A percentile compares a stretch with the other conserved stretches of the same genome.
Conservation (phyloP, 1,139 yeast genomes). For the Saccharomyces hybrid region DNA sequence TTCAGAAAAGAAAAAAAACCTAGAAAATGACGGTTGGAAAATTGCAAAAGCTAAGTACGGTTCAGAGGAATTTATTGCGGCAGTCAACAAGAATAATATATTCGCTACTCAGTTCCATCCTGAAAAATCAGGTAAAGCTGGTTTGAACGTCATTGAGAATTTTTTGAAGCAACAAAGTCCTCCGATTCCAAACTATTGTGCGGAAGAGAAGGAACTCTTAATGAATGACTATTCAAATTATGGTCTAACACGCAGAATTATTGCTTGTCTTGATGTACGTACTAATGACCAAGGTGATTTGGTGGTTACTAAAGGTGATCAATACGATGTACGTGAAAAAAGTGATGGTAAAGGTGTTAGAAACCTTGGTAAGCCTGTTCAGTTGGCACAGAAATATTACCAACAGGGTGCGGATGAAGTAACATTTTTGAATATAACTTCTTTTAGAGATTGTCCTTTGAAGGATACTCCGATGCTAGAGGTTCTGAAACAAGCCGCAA, state of each 20-base stretch:
- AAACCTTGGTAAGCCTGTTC: slow-evolving; percentile 93
- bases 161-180: slow-evolving; percentile 52
- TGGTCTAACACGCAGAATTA: slow-evolving; percentile 81
- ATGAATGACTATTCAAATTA: slow-evolving; percentile 45
- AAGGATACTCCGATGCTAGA: slow-evolving; percentile 92
- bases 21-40: slow-evolving; percentile 62
- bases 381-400: slow-evolving; percentile 82
- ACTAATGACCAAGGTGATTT: slow-evolving; percentile 89
- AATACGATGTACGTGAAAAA: slow-evolving; percentile 88
- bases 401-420: slow-evolving; percentile 95
- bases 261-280: slow-evolving; percentile 96
- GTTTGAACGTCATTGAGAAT: slow-evolving; percentile 63
- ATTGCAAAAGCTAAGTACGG: slow-evolving; percentile 71
- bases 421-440: slow-evolving; percentile 87
- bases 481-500: slow-evolving; percentile 74
- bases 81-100: slow-evolving; percentile 63
- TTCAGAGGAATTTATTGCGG: slow-evolving; percentile 76
- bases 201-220: slow-evolving; percentile 16
- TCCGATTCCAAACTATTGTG: slow-evolving; percentile 17
- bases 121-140: slow-evolving; percentile 90
- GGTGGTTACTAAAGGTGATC: slow-evolving; percentile 97
- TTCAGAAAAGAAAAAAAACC: slow-evolving; percentile 30
- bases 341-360: slow-evolving; percentile 50
- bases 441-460: slow-evolving; percentile 88
- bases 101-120: slow-evolving; percentile 98